phyloP scores from a whole-genome alignment of 257 asterid species.

The Ilex aquifolium region DNA sequence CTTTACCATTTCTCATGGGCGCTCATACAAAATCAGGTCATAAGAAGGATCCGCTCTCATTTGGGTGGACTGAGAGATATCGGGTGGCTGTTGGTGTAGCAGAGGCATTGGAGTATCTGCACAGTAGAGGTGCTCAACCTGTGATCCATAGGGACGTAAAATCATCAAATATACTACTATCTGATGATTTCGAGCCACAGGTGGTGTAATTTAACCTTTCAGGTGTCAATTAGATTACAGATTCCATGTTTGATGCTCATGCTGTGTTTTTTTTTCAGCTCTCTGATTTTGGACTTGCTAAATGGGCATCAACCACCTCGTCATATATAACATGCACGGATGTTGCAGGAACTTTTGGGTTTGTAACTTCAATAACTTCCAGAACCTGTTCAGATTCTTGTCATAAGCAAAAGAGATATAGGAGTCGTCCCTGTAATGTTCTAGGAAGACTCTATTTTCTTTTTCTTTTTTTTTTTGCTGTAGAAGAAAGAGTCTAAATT shows the following conservation, averaged over 20 bases:
- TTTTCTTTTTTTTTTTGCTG: slow-evolving; percentile 9
- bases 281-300: slow-evolving; percentile 1
- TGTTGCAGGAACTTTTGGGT: background rate
- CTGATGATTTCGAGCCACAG: background rate
- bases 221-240: background rate
- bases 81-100: slow-evolving; percentile 90
- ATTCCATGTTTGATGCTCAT: background rate
- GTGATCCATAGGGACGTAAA: slow-evolving; percentile 49
- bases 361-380: background rate
- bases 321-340: background rate
- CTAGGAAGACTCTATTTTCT: background rate
- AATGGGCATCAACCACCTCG: background rate
- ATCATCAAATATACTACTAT: background rate
- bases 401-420: background rate
- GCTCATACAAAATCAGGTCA: slow-evolving; percentile 33
- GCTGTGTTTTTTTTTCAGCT: background rate
- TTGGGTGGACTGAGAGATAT: slow-evolving; percentile 75
- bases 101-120: slow-evolving; percentile 91
- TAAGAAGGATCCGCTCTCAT: slow-evolving; percentile 36
- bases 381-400: background rate
- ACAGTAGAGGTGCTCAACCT: slow-evolving; percentile 55
- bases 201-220: background rate
- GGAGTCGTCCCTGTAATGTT: background rate
- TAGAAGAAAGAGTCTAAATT: too few relatives aligned
- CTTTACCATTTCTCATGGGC: background rate